A percentile compares a stretch with the other conserved stretches of the same genome.
phyloP scores from a whole-genome alignment of 2,329 filamentous ascomycete species.

The Fusarium drepaniforme region DNA sequence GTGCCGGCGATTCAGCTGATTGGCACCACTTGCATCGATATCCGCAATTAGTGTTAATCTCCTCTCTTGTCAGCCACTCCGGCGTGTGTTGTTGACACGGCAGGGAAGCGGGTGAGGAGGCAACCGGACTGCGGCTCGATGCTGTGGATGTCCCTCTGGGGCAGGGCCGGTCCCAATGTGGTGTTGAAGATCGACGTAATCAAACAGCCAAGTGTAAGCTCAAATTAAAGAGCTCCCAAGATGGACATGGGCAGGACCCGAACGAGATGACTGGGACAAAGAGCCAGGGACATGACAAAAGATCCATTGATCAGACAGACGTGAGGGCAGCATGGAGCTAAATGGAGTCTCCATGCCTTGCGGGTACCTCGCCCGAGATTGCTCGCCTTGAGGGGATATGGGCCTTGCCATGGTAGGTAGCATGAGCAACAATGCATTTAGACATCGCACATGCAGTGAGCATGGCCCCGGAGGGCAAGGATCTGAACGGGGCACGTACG shows the following conservation, averaged over 20 bases:
- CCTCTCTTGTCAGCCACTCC: slow-evolving; percentile 32
- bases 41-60: slow-evolving; percentile 30
- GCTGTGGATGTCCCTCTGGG: slow-evolving; percentile 14
- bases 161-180: slow-evolving; percentile 17
- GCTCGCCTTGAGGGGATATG: slow-evolving; percentile 19
- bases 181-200: slow-evolving; percentile 25
- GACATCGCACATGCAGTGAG: slow-evolving; percentile 39
- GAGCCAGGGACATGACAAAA: slow-evolving; percentile 32
- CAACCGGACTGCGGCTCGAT: slow-evolving; percentile 17
- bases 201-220: slow-evolving; percentile 28
- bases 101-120: slow-evolving; percentile 21
- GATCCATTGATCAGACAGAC: slow-evolving; percentile 21
- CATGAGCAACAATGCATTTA: slow-evolving; percentile 40
- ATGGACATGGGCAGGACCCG: slow-evolving; percentile 14
- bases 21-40: slow-evolving; percentile 26
- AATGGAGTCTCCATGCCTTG: slow-evolving; percentile 31
- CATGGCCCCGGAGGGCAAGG: slow-evolving; percentile 23
- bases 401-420: slow-evolving; percentile 12
- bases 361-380: slow-evolving; percentile 36
- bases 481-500: slow-evolving; percentile 29
- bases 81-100: slow-evolving; percentile 9
- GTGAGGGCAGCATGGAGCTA: slow-evolving; percentile 37
- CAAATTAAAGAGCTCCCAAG: slow-evolving; percentile 19
- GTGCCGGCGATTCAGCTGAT: slow-evolving; percentile 15
- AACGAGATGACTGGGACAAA: slow-evolving; percentile 24